Evolutionary conservation across 140 eudicot genomes (phyloP).

Genomic region (Stevia rebaudiana): DNA sequence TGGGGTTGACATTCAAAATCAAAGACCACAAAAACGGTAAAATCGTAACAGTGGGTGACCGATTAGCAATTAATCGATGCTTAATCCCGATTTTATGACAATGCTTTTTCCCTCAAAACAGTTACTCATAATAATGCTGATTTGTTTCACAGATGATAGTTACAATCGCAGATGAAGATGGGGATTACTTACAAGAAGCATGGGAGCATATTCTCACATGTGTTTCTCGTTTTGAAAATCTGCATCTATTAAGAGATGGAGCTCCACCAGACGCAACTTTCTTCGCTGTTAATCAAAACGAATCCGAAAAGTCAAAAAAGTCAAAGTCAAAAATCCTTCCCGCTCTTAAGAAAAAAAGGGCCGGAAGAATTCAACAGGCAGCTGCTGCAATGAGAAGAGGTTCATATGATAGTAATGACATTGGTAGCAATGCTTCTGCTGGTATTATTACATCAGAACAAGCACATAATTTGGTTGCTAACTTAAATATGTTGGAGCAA

Average conservation of each 20-base stretch:
- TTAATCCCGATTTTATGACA: too few relatives aligned
- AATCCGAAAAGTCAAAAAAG: conserved; percentile 52
- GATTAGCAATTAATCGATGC: too few relatives aligned
- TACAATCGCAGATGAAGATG: conserved; percentile 89
- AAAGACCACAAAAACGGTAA: too few relatives aligned
- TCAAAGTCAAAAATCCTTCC: conserved; percentile 69
- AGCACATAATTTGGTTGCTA: conserved; percentile 73
- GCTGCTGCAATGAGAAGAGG: conserved; percentile 84
- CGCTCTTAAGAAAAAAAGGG: conserved; percentile 68
- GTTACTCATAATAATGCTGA: not conserved
- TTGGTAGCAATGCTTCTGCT: conserved; percentile 63
- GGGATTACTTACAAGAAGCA: conserved; percentile 85
- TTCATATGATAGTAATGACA: conserved; percentile 85
- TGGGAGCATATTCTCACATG: conserved; percentile 97
- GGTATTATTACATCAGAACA: conserved; percentile 74
- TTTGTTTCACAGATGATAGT: conserved; percentile 61
- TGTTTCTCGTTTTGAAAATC: conserved; percentile 86
- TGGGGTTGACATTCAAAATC: too few relatives aligned
- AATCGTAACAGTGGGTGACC: too few relatives aligned
- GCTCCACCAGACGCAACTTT: conserved; percentile 94
- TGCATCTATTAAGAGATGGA: conserved; percentile 93
- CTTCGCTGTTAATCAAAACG: conserved; percentile 62
- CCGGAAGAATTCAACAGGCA: conserved; percentile 78
- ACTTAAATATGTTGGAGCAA: conserved; percentile 93
- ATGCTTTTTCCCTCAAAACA: not conserved